A percentile compares a stretch with the other conserved stretches of the same genome.
Evolutionary conservation across 78 protist genomes (phyloP).

Genomic region (Dictyostelium brefeldianum): DNA sequence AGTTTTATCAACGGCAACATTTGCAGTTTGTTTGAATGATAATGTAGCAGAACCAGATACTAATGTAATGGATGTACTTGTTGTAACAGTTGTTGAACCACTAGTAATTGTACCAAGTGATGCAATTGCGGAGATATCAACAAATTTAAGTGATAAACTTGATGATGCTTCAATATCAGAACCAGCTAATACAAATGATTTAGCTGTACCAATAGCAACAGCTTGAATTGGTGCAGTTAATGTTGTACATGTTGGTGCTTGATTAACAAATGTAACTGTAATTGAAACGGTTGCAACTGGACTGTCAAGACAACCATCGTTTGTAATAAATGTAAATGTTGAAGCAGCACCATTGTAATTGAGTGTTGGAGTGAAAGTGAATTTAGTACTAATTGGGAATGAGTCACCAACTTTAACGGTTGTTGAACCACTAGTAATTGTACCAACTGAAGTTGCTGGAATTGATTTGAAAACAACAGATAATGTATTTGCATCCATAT

Average conservation of each 20-base stretch:
- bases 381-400: neutral
- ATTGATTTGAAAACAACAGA: neutral
- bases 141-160: neutral
- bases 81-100: neutral
- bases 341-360: neutral
- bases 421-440: neutral
- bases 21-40: neutral
- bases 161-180: conserved; percentile 3
- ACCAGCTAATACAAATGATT: neutral
- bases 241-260: conserved; percentile 29
- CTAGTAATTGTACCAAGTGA: neutral
- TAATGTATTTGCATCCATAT: conserved; percentile 43
- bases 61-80: neutral
- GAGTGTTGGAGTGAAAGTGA: neutral
- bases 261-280: conserved; percentile 8
- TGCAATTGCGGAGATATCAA: neutral
- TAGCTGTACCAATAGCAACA: neutral
- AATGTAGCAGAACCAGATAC: neutral
- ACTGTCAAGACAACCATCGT: conserved; percentile 42
- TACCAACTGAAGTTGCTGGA: neutral
- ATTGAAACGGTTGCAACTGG: neutral
- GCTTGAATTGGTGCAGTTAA: neutral
- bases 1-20: neutral
- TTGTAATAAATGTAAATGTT: neutral
- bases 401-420: neutral